These are phyloP conservation scores for Vinca minor DNA, from an alignment of 257 asterid genomes.

Conservation along the genomic window DNA sequence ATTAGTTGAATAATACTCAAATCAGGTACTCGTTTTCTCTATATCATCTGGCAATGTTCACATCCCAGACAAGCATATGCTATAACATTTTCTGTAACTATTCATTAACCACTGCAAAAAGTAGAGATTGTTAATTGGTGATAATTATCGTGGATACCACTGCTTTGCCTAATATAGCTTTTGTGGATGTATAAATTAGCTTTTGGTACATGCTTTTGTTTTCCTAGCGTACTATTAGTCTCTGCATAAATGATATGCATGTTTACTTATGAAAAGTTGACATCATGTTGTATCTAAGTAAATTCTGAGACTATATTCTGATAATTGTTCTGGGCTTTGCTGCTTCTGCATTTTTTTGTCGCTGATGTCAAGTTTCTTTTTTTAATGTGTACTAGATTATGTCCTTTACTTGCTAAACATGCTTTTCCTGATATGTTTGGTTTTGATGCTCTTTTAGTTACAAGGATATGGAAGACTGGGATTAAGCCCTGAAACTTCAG, in stretches of 20 bases:
- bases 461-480: not conserved
- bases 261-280: not conserved
- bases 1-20: too few species aligned
- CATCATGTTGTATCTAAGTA: not conserved
- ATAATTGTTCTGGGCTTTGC: not conserved
- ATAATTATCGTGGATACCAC: not conserved
- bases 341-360: not conserved
- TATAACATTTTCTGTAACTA: not conserved
- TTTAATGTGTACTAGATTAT: not conserved
- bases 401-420: not conserved
- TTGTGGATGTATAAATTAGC: not conserved
- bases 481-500: too few species aligned
- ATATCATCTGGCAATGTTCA: not conserved
- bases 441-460: not conserved
- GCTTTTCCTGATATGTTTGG: not conserved
- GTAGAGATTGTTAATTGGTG: not conserved
- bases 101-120: not conserved
- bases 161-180: not conserved
- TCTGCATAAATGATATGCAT: not conserved
- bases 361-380: not conserved
- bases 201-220: not conserved
- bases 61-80: not conserved
- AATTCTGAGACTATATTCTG: not conserved
- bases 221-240: not conserved
- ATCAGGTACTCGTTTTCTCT: not conserved